These are phyloP conservation scores for Fusarium haematococcum DNA, from an alignment of 2,329 filamentous ascomycete species.

Conservation along the genomic window DNA sequence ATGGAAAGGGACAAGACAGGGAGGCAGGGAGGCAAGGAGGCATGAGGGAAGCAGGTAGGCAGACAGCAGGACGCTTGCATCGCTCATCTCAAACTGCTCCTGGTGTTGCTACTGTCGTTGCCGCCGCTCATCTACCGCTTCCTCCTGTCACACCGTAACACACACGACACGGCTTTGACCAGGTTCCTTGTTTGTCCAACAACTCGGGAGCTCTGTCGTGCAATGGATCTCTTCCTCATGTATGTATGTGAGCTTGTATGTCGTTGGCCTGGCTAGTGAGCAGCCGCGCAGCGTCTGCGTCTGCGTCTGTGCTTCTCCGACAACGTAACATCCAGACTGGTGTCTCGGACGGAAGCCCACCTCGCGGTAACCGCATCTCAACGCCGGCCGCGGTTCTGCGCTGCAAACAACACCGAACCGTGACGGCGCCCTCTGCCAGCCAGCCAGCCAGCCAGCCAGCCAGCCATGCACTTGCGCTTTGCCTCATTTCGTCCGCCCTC, in stretches of 20 bases:
- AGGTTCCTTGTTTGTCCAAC: background rate
- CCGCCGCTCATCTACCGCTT: background rate
- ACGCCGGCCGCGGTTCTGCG: background rate
- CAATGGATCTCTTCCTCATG: background rate
- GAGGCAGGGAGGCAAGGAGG: background rate
- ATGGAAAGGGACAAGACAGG: background rate
- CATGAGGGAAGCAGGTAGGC: background rate
- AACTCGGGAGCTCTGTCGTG: background rate
- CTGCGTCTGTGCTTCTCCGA: background rate
- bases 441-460: background rate
- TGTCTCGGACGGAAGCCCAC: constrained; percentile 3
- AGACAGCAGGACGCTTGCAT: background rate
- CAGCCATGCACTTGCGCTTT: constrained; percentile 19
- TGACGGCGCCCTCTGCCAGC: background rate
- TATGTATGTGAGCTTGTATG: background rate
- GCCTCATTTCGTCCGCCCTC: constrained; percentile 7
- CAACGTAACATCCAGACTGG: background rate
- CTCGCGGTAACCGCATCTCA: background rate
- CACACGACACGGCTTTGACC: background rate
- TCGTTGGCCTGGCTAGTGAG: background rate
- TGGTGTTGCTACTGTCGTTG: background rate
- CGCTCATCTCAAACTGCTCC: background rate
- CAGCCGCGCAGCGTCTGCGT: background rate
- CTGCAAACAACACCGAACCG: background rate
- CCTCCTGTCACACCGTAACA: background rate